Evolutionary conservation across 176 grass and related monocot species (phyloP).

Genomic region (Zoysia japonica): DNA sequence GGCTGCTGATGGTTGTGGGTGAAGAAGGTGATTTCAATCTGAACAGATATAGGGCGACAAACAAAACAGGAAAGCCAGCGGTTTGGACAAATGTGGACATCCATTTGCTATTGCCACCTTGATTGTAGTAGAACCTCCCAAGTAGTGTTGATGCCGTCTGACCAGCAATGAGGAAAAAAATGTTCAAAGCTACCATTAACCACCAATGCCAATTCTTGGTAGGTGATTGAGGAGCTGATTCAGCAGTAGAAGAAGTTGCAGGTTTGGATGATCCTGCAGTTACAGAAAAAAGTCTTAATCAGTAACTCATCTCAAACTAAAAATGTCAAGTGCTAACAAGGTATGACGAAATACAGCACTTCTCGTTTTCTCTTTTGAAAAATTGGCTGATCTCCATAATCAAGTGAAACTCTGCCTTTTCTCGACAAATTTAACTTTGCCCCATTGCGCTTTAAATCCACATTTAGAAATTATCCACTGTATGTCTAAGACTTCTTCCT

Average conservation of each 20-base stretch:
- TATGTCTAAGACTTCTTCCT: background rate
- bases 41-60: slow-evolving; percentile 56
- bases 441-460: background rate
- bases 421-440: background rate
- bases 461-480: background rate
- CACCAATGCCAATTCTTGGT: slow-evolving; percentile 60
- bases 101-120: slow-evolving; percentile 95
- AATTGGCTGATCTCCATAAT: background rate
- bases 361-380: background rate
- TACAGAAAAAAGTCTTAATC: background rate
- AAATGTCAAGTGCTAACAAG: background rate
- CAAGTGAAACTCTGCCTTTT: background rate
- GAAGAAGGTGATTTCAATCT: slow-evolving; percentile 29
- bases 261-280: slow-evolving; percentile 59
- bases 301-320: background rate
- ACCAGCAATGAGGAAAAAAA: slow-evolving; percentile 70
- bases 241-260: slow-evolving; percentile 22
- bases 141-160: slow-evolving; percentile 69
- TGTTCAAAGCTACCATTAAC: slow-evolving; percentile 60
- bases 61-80: slow-evolving; percentile 68
- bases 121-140: slow-evolving; percentile 91
- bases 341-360: background rate
- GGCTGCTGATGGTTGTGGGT: background rate
- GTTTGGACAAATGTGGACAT: slow-evolving; percentile 78
- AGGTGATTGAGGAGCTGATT: slow-evolving; percentile 6